Evolutionary conservation across 495 filamentous ascomycete genomes (phyloP).

Genomic region (Hypoxylon intermedium): DNA sequence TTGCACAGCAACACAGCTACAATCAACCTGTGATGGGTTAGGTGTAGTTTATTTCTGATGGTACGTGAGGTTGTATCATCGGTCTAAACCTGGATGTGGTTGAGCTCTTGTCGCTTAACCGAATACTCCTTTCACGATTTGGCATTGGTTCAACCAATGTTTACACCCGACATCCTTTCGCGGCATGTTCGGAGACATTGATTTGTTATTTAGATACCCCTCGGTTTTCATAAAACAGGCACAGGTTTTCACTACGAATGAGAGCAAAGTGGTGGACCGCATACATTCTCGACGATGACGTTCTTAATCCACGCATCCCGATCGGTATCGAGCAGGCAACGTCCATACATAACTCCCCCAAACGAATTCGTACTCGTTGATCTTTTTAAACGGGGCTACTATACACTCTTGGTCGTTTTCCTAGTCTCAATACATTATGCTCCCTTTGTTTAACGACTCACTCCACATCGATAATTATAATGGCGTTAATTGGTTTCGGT

Average conservation of each 20-base stretch:
- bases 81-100: constrained; percentile 1
- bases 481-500: constrained; percentile 39
- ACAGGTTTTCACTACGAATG: constrained; percentile 38
- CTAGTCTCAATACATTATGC: constrained; percentile 16
- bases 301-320: constrained; percentile 18
- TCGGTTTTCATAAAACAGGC: constrained; percentile 44
- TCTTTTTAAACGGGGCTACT: neutral
- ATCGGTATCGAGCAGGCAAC: constrained; percentile 23
- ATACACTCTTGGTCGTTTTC: constrained; percentile 2
- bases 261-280: constrained; percentile 30
- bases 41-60: constrained; percentile 9
- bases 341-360: constrained; percentile 13
- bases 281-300: constrained; percentile 12
- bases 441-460: constrained; percentile 18
- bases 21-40: constrained; percentile 71
- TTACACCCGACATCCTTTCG: constrained; percentile 43
- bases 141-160: constrained; percentile 38
- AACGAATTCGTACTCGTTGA: constrained; percentile 7
- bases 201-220: constrained; percentile 48
- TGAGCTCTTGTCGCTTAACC: neutral
- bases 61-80: constrained; percentile 20
- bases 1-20: constrained; percentile 64
- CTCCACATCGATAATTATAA: constrained; percentile 34
- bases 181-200: constrained; percentile 45
- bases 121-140: constrained; percentile 16